These are phyloP conservation scores for Clohesyomyces aquaticus DNA, from an alignment of 495 filamentous ascomycete species.

Conservation along the genomic window DNA sequence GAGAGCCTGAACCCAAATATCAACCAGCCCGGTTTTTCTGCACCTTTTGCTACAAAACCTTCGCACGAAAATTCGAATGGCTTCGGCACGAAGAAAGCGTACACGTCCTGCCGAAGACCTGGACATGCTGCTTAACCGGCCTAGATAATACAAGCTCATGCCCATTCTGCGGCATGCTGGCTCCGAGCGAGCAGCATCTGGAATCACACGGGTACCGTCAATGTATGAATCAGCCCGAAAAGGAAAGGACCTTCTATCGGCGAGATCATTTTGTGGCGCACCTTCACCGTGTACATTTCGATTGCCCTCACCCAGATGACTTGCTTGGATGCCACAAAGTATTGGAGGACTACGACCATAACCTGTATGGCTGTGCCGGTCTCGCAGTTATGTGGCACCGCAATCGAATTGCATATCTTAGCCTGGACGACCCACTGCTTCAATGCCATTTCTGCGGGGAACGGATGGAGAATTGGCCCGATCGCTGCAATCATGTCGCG, in stretches of 20 bases:
- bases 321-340: conserved; percentile 23
- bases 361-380: conserved; percentile 29
- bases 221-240: conserved; percentile 28
- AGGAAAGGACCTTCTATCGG: conserved; percentile 34
- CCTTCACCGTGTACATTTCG: conserved; percentile 30
- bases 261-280: conserved; percentile 38
- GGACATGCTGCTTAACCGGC: conserved; percentile 30
- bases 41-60: conserved; percentile 32
- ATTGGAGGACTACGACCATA: conserved; percentile 4
- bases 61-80: conserved; percentile 38
- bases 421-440: conserved; percentile 30
- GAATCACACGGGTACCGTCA: conserved; percentile 28
- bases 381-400: conserved; percentile 30
- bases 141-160: conserved; percentile 6
- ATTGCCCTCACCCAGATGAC: conserved; percentile 12
- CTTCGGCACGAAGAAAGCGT: conserved; percentile 36
- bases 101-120: conserved; percentile 33
- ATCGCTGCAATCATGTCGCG: conserved; percentile 36
- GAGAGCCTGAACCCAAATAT: not conserved
- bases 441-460: conserved; percentile 35
- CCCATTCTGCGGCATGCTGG: conserved; percentile 22
- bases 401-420: conserved; percentile 19
- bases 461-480: conserved; percentile 20
- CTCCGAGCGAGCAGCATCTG: conserved; percentile 30
- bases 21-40: conserved; percentile 34